phyloP scores from a whole-genome alignment of 2,329 filamentous ascomycete genomes.

The Domatiomyces globalis region DNA sequence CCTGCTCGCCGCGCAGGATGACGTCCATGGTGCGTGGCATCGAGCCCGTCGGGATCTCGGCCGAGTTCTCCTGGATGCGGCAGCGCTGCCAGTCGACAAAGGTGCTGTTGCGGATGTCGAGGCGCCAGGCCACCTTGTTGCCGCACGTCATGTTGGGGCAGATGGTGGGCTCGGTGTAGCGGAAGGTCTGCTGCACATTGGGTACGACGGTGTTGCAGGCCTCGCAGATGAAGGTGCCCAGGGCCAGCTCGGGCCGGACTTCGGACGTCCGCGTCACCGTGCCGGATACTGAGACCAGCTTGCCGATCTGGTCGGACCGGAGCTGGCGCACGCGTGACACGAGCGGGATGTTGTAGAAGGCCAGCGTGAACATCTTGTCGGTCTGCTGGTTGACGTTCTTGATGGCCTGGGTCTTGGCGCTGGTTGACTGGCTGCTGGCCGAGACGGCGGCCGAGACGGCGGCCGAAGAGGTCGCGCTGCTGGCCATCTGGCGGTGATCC shows the following conservation, averaged over 20 bases:
- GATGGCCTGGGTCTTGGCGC: slow-evolving; percentile 46
- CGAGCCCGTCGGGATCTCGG: slow-evolving; percentile 93
- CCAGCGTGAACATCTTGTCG: slow-evolving; percentile 85
- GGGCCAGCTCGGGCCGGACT: slow-evolving; percentile 80
- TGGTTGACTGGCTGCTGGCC: slow-evolving; percentile 46
- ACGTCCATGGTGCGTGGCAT: slow-evolving; percentile 98
- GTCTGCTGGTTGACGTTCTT: slow-evolving; percentile 87
- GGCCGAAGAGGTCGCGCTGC: slow-evolving; percentile 47
- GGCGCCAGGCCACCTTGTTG: slow-evolving; percentile 82
- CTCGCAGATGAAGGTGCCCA: slow-evolving; percentile 87
- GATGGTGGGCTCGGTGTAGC: slow-evolving; percentile 91
- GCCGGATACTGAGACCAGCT: slow-evolving; percentile 86
- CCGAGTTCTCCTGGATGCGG: slow-evolving; percentile 93
- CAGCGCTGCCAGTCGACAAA: slow-evolving; percentile 99
- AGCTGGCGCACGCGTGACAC: slow-evolving; percentile 75
- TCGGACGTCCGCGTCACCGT: slow-evolving; percentile 95
- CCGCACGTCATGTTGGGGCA: slow-evolving; percentile 79
- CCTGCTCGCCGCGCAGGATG: slow-evolving; percentile 90
- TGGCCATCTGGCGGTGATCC: slow-evolving; percentile 73
- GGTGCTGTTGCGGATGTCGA: slow-evolving; percentile 94
- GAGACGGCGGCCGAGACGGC: slow-evolving; percentile 49
- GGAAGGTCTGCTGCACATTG: slow-evolving; percentile 93
- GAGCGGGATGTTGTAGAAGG: slow-evolving; percentile 83
- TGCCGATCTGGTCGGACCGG: slow-evolving; percentile 79
- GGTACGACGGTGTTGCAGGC: slow-evolving; percentile 69